A percentile compares a stretch with the other conserved stretches of the same genome.
Conservation (phyloP, 371 early-diverging fungal species). For the Dinochytrium kinnereticum region DNA sequence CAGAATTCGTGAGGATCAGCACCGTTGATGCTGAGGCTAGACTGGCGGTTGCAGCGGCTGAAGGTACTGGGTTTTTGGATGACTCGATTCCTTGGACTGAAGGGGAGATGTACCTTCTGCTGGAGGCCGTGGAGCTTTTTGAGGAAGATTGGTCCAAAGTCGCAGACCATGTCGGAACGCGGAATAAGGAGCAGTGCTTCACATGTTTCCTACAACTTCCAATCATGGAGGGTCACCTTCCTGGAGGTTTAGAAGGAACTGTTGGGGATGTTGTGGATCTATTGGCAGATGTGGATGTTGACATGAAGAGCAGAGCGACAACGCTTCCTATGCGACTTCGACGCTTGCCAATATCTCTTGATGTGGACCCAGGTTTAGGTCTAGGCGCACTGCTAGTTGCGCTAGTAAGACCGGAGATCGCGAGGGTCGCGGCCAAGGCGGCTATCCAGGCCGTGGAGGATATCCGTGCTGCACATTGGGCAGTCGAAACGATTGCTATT, state of each 20-base stretch:
- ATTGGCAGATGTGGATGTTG: slow-evolving; percentile 4
- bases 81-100: slow-evolving; percentile 83
- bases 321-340: slow-evolving; percentile 67
- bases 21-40: slow-evolving; percentile 34
- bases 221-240: slow-evolving; percentile 88
- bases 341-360: slow-evolving; percentile 58
- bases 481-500: slow-evolving; percentile 36
- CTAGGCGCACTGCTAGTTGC: slow-evolving; percentile 94
- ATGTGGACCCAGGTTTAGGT: slow-evolving; percentile 96
- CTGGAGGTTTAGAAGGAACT: slow-evolving; percentile 12
- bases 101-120: slow-evolving; percentile 89
- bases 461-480: slow-evolving; percentile 18
- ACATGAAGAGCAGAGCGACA: slow-evolving; percentile 21
- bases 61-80: slow-evolving; percentile 7
- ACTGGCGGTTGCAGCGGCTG: slow-evolving; percentile 56
- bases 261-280: slow-evolving; percentile 6
- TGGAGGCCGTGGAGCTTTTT: slow-evolving; percentile 96
- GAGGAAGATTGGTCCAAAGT: slow-evolving; percentile 97
- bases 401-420: slow-evolving; percentile 90
- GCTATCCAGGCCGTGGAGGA: slow-evolving; percentile 47
- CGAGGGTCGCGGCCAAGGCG: slow-evolving; percentile 78
- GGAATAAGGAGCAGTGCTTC: slow-evolving; percentile 93
- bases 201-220: slow-evolving; percentile 94
- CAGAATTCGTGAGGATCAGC: slow-evolving; percentile 84
- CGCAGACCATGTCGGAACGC: slow-evolving; percentile 92